Conservation (phyloP, 345 rosid species). For the Acer yangbiense region DNA sequence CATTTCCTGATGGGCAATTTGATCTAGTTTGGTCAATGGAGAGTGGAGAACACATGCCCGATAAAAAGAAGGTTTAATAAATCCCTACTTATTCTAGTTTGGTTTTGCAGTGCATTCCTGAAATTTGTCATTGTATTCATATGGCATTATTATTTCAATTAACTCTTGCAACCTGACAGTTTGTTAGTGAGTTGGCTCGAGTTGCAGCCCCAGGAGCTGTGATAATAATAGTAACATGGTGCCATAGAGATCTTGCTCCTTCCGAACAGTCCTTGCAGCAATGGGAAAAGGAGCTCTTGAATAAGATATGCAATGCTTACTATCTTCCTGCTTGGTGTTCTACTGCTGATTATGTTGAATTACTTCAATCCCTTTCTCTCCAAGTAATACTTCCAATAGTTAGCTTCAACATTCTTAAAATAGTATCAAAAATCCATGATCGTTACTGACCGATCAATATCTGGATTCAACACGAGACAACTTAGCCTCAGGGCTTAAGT, state of each 20-base stretch:
- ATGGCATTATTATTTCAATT: neutral
- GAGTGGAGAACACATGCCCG: constrained; percentile 98
- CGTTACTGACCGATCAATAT: neutral
- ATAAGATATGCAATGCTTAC: constrained; percentile 69
- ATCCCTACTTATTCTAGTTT: neutral
- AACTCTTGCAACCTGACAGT: constrained; percentile 43
- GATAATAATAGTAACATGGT: constrained; percentile 90
- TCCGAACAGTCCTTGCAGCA: constrained; percentile 64
- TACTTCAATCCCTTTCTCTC: constrained; percentile 57
- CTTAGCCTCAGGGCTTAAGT: neutral
- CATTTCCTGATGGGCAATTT: constrained; percentile 77
- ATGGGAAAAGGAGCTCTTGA: constrained; percentile 68
- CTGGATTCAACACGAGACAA: neutral
- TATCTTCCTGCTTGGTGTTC: constrained; percentile 94
- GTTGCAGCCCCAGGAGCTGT: constrained; percentile 86
- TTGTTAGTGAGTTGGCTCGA: constrained; percentile 72
- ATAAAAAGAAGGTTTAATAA: constrained; percentile 60
- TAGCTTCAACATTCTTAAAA: neutral
- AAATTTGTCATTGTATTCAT: neutral
- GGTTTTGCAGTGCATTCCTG: neutral
- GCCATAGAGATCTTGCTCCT: constrained; percentile 74
- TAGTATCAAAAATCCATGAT: neutral
- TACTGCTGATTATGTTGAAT: constrained; percentile 63
- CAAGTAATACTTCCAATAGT: constrained; percentile 40
- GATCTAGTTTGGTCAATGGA: constrained; percentile 97